phyloP scores from a whole-genome alignment of 1,284 basidiomycete species.

The Sutorius eximius region DNA sequence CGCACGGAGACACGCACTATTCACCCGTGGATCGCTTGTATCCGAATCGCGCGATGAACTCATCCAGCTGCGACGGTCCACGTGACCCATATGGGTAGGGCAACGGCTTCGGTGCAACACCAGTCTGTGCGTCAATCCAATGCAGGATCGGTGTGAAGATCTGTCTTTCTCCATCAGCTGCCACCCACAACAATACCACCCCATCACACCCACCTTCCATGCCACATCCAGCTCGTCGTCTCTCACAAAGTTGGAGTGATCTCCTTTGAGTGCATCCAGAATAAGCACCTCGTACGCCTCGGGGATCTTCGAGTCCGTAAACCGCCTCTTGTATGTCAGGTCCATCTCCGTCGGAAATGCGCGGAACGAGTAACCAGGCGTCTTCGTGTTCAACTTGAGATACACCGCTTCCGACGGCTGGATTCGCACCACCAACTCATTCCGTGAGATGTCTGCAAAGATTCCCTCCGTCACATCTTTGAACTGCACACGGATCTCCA shows the following conservation, averaged over 20 bases:
- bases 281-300: constrained; percentile 95
- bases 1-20: constrained; percentile 58
- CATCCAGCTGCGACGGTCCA: constrained; percentile 83
- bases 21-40: constrained; percentile 68
- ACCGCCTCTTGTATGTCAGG: constrained; percentile 93
- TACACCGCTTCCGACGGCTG: constrained; percentile 95
- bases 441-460: constrained; percentile 91
- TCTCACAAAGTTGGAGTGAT: constrained; percentile 92
- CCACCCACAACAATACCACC: constrained; percentile 5
- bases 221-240: constrained; percentile 94
- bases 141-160: constrained; percentile 95
- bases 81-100: constrained; percentile 90
- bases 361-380: constrained; percentile 85
- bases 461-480: constrained; percentile 95
- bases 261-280: constrained; percentile 85
- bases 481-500: constrained; percentile 95
- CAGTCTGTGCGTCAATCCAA: constrained; percentile 80
- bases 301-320: constrained; percentile 85
- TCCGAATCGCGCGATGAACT: constrained; percentile 75
- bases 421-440: constrained; percentile 94
- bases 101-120: constrained; percentile 64
- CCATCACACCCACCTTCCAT: constrained; percentile 72
- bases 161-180: constrained; percentile 39
- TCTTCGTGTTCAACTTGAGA: constrained; percentile 93
- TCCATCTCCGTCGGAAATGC: constrained; percentile 96